Evolutionary conservation across 1,139 yeast genomes (phyloP).

Genomic region (Petasospora rhodanensis): DNA sequence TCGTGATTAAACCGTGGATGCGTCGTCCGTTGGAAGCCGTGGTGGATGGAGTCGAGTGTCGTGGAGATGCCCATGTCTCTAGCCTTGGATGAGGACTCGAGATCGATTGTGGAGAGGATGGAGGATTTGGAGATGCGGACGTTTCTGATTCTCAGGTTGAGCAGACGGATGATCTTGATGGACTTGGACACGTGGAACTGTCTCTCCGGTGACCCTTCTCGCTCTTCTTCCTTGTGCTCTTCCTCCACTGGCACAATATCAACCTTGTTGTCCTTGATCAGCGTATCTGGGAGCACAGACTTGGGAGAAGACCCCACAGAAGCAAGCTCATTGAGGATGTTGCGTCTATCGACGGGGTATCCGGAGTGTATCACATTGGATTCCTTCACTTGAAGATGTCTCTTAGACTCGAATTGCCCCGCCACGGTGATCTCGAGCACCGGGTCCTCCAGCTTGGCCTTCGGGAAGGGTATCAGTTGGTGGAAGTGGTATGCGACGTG

Average conservation of each 20-base stretch:
- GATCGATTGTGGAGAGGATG: conserved; percentile 50
- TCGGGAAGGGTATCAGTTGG: conserved; percentile 20
- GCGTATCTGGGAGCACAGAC: conserved; percentile 18
- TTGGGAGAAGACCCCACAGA: conserved; percentile 12
- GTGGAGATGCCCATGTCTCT: conserved; percentile 26
- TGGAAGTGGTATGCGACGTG: conserved; percentile 13
- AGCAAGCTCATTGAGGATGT: conserved; percentile 20
- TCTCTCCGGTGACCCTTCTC: conserved; percentile 1
- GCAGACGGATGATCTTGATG: conserved; percentile 43
- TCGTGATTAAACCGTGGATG: conserved; percentile 27
- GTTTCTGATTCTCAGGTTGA: conserved; percentile 53
- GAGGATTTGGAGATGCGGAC: conserved; percentile 49
- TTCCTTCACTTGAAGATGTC: too few relatives aligned
- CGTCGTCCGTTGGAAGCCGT: conserved; percentile 38
- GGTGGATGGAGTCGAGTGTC: conserved; percentile 32
- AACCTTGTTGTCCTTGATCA: conserved; percentile 22
- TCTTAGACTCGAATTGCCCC: too few relatives aligned
- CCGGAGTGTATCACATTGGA: too few relatives aligned
- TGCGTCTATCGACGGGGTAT: conserved; percentile 22
- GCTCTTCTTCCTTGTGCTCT: conserved; percentile 1
- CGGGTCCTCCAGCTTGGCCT: conserved; percentile 20
- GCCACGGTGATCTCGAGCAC: too few relatives aligned
- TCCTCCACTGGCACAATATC: conserved; percentile 8
- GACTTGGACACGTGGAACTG: conserved; percentile 16
- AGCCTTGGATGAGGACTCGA: conserved; percentile 48